Conservation (phyloP, 2,329 filamentous ascomycete genomes). For the Biscogniauxia sp. region DNA sequence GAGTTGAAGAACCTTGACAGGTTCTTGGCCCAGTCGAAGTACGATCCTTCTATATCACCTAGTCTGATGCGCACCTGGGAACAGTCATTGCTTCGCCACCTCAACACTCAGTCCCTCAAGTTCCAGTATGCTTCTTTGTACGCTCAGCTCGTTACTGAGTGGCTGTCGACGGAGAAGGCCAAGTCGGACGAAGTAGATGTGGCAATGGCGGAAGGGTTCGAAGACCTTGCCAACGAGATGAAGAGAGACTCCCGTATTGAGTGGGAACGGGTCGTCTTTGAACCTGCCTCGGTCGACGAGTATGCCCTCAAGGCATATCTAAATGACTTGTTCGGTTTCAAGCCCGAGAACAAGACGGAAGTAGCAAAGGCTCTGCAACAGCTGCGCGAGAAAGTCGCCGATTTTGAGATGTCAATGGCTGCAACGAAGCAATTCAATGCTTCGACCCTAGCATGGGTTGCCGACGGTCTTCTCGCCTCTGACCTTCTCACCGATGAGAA, state of each 20-base stretch:
- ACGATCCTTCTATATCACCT: slow-evolving; percentile 40
- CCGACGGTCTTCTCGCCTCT: slow-evolving; percentile 41
- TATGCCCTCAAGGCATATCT: slow-evolving; percentile 39
- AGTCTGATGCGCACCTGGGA: slow-evolving; percentile 36
- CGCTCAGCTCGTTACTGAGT: slow-evolving; percentile 46
- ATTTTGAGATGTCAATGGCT: slow-evolving; percentile 32
- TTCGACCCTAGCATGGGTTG: slow-evolving; percentile 36
- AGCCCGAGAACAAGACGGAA: slow-evolving; percentile 25
- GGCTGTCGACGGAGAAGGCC: slow-evolving; percentile 36
- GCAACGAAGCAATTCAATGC: slow-evolving; percentile 36
- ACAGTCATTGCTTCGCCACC: slow-evolving; percentile 34
- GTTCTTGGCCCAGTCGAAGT: slow-evolving; percentile 39
- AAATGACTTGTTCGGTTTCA: slow-evolving; percentile 38
- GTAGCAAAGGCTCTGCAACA: slow-evolving; percentile 19
- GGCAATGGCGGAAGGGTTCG: slow-evolving; percentile 37
- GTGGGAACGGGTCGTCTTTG: slow-evolving; percentile 47
- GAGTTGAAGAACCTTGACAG: slow-evolving; percentile 39
- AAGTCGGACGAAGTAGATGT: slow-evolving; percentile 14
- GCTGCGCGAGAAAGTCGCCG: slow-evolving; percentile 28
- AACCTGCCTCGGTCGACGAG: slow-evolving; percentile 37
- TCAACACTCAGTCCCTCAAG: slow-evolving; percentile 41
- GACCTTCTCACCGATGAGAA: slow-evolving; percentile 45
- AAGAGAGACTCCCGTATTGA: slow-evolving; percentile 40
- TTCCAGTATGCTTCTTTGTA: slow-evolving; percentile 45
- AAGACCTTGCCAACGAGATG: slow-evolving; percentile 39